Evolutionary conservation across 1,139 yeast species (phyloP).

Genomic region (Protomyces gravidus): DNA sequence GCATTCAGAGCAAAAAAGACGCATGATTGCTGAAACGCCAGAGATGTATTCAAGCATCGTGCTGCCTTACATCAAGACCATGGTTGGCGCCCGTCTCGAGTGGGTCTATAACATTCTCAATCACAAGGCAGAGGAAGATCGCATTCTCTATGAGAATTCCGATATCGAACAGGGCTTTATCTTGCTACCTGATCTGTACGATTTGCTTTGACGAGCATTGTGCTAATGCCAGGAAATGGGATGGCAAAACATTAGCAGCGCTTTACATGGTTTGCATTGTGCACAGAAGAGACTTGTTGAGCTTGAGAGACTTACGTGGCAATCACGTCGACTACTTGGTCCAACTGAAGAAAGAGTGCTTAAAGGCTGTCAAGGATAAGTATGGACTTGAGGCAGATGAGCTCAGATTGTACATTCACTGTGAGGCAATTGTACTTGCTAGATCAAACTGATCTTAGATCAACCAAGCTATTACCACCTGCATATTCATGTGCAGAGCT

Average conservation of each 20-base stretch:
- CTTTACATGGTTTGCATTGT: constrained; percentile 78
- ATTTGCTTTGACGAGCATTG: constrained; percentile 36
- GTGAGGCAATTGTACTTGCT: not conserved
- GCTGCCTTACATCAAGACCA: constrained; percentile 68
- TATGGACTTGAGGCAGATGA: constrained; percentile 8
- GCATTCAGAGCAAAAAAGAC: constrained; percentile 55
- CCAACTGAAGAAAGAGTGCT: constrained; percentile 55
- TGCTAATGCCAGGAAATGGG: constrained; percentile 84
- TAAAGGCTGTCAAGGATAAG: constrained; percentile 57
- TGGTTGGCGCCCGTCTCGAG: constrained; percentile 70
- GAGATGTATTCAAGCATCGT: constrained; percentile 60
- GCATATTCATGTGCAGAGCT: constrained; percentile 85
- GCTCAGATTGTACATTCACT: constrained; percentile 33
- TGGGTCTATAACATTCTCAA: constrained; percentile 88
- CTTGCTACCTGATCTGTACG: constrained; percentile 44
- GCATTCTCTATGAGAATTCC: constrained; percentile 61
- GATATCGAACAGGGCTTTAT: constrained; percentile 53
- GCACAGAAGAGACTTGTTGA: constrained; percentile 62
- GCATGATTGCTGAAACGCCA: constrained; percentile 74
- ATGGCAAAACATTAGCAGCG: constrained; percentile 61
- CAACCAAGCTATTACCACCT: constrained; percentile 96
- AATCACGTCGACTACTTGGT: constrained; percentile 57
- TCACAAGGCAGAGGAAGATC: constrained; percentile 79
- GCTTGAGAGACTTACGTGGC: constrained; percentile 67
- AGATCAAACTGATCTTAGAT: constrained; percentile 39